Evolutionary conservation across 345 rosid genomes (phyloP), one percentile per base, ranked within the genome.

Genomic region (Eucalyptus brandiana): DNA sequence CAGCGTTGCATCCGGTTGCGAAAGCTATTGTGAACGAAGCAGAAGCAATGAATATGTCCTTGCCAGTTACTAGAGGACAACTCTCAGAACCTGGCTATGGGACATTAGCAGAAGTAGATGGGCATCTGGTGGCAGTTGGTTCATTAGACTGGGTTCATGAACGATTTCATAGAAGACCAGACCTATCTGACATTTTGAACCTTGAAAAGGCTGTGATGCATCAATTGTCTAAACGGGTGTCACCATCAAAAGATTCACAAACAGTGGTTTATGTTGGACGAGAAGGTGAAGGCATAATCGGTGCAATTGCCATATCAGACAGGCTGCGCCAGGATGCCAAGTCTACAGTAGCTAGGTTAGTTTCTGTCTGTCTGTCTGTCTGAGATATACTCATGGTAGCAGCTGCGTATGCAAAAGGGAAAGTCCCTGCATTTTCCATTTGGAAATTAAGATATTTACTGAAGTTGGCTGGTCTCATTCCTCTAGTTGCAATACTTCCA

Each of bases 81-180:
- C 86, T 98, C 90, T 93, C 97, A 81, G 98, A 97, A 93, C 98
- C 98, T 42, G 99, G 99, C 80, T 98, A 94, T 90, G 97, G 99
- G 91, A 94, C 98, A 90, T 92, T 97, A 87, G 99, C 98, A 18
- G 99, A 96, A 93, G 96, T 98, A 89, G 96, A 96, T 88, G 98
- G 98, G 89, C 91, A 90, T 91, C 89, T 98, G 88, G 98, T 97
- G 90, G 98, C 99, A 7, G 98, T 98, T 89, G 99, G 99, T 91
- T 88, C 93, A 86, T 91, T 94, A 88, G 93, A 97, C 34, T 97
- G 99, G 99, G 99, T 97, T 88, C 90, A 94, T 88, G 89, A 93
- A 92, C 94, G 95, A 86, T 97, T 96, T 93, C 95, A 93, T 90
- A 92, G 87, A 89, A 95, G 86, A 92, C 89, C 94, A 30, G 90